Conservation (phyloP, 2,329 filamentous ascomycete genomes). For the Rhynchosporium agropyri region DNA sequence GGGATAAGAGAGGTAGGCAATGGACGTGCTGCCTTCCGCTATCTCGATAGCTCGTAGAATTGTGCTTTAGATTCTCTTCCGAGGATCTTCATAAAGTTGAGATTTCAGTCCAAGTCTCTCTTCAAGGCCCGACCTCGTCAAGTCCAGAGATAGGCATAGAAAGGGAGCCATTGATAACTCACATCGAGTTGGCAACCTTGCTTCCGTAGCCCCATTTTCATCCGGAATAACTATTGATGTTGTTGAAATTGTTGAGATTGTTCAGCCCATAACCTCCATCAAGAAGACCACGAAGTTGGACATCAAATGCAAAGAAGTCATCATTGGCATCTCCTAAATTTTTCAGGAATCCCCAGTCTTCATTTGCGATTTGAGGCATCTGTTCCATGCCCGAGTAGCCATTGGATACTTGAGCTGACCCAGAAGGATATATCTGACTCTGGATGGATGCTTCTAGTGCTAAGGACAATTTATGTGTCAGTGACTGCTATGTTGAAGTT, state of each 20-base stretch:
- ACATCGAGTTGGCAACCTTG: neutral
- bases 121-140: too few species aligned
- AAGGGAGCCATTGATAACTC: neutral
- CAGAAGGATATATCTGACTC: neutral
- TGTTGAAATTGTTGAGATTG: neutral
- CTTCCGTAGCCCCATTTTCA: neutral
- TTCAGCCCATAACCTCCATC: slow-evolving; percentile 27
- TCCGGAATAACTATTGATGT: slow-evolving; percentile 9
- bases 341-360: slow-evolving; percentile 39
- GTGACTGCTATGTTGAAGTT: neutral
- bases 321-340: slow-evolving; percentile 40
- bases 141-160: too few species aligned
- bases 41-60: too few species aligned
- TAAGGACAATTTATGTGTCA: neutral
- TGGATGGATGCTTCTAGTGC: neutral
- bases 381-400: slow-evolving; percentile 5
- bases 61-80: too few species aligned
- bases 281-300: slow-evolving; percentile 37
- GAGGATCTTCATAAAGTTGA: too few species aligned
- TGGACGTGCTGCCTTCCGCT: too few species aligned
- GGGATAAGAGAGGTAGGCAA: too few species aligned
- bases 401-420: slow-evolving; percentile 14
- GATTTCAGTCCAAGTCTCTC: too few species aligned
- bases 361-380: slow-evolving; percentile 14
- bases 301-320: slow-evolving; percentile 40